These are phyloP conservation scores for Trichomonascaceae sp. DNA, from an alignment of 1,139 yeast species.

Conservation along the genomic window DNA sequence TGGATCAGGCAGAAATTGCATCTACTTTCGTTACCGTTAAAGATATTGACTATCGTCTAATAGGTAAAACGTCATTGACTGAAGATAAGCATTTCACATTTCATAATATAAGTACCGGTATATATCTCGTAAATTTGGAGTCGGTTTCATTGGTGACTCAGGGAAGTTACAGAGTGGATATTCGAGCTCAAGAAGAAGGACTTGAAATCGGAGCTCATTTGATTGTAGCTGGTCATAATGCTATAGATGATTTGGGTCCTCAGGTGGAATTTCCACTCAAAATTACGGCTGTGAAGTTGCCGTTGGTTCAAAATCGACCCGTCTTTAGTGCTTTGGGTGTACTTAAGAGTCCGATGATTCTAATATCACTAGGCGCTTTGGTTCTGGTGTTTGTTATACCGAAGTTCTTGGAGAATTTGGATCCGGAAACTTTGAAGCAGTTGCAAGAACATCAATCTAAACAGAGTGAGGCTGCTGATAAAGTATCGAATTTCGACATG, in stretches of 20 bases:
- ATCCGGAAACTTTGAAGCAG: conserved; percentile 33
- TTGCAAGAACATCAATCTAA: conserved; percentile 23
- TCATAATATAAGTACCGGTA: conserved; percentile 25
- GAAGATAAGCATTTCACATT: conserved; percentile 25
- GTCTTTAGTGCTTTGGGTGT: conserved; percentile 30
- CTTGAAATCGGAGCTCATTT: conserved; percentile 22
- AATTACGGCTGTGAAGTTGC: conserved; percentile 17
- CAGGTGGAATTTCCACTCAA: conserved; percentile 27
- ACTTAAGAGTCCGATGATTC: conserved; percentile 35
- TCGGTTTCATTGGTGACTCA: conserved; percentile 17
- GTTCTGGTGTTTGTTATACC: conserved; percentile 33
- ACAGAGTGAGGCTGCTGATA: conserved; percentile 18
- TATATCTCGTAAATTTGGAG: conserved; percentile 22
- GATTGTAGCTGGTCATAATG: conserved; percentile 27
- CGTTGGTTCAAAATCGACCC: conserved; percentile 26
- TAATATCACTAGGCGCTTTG: conserved; percentile 31
- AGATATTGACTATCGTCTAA: conserved; percentile 1
- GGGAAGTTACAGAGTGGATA: conserved; percentile 23
- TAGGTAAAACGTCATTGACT: conserved; percentile 4
- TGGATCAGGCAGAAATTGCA: conserved; percentile 6
- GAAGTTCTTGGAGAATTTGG: conserved; percentile 28
- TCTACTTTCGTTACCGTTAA: conserved; percentile 8
- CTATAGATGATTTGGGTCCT: conserved; percentile 27
- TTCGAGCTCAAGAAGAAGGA: conserved; percentile 18
- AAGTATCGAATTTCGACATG: conserved; percentile 27